These are phyloP conservation scores for Cicer arietinum DNA, from an alignment of 306 rosid species.

Conservation along the genomic window DNA sequence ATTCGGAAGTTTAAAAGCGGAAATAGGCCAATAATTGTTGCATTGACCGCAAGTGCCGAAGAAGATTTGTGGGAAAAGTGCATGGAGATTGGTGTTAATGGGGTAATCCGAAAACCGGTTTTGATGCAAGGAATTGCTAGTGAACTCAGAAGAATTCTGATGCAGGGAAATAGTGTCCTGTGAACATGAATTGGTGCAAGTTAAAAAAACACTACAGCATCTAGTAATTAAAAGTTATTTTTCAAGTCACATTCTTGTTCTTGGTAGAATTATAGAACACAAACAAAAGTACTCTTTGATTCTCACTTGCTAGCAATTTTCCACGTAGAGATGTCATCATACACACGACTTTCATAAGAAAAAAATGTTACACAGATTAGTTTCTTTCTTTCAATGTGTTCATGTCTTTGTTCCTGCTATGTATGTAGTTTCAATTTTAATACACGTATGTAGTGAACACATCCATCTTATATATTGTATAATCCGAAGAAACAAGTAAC, in stretches of 20 bases:
- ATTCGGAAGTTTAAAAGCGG: constrained; percentile 81
- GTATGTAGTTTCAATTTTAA: constrained; percentile 26
- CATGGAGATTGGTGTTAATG: constrained; percentile 79
- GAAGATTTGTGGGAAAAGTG: constrained; percentile 90
- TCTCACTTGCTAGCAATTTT: constrained; percentile 45
- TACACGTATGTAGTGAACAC: constrained; percentile 7
- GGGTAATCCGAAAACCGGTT: constrained; percentile 81
- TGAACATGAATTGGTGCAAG: constrained; percentile 47
- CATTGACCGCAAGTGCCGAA: constrained; percentile 68
- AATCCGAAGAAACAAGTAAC: too few relatives aligned
- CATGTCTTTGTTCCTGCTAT: background rate
- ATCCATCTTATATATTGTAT: background rate
- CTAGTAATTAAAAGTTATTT: constrained; percentile 41
- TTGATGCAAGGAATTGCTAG: constrained; percentile 79
- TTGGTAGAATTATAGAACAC: constrained; percentile 50
- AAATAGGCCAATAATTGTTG: constrained; percentile 84
- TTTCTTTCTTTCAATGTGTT: constrained; percentile 37
- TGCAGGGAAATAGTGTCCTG: constrained; percentile 69
- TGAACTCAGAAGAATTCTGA: constrained; percentile 78
- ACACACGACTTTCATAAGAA: constrained; percentile 57
- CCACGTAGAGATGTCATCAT: constrained; percentile 54
- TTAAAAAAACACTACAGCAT: constrained; percentile 38
- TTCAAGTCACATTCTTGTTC: constrained; percentile 44
- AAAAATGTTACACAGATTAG: constrained; percentile 63
- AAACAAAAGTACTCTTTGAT: constrained; percentile 39